Evolutionary conservation across 2,329 filamentous ascomycete species (phyloP), one percentile per base, ranked within the genome.

Genomic region (Rhytidhysteron rufulum): DNA sequence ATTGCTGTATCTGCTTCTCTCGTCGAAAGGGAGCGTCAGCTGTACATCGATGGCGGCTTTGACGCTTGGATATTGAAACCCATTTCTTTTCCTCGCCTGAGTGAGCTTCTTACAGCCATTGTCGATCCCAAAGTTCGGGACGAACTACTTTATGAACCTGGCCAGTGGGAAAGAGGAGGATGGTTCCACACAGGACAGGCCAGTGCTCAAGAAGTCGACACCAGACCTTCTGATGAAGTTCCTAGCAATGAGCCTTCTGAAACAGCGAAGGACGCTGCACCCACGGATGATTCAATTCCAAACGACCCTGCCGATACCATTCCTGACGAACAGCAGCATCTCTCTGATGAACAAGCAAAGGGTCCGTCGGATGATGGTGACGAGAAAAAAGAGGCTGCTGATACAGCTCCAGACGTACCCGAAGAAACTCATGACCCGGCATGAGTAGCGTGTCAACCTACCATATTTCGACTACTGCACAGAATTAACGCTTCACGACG

Each of bases 1-100:
- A 88, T 95, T 51, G 89, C 88, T 0, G 88, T 95, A 0, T 95
- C 88, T 0, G 88, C 89, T 6, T 91, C 87, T 1, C 69, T 95
- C 2, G 57, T 86, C 1, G 89, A 95, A 59, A 76, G 73, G 15
- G 78, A 89, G 32, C 77, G 71, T 37, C 71, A 83, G 30, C 77
- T 66, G 0, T 95, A 95, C 50, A 77, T 88, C 31, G 74, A 85
- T 32, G 81, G 82, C 5, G 89, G 89, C 0, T 95, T 95, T 50
- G 88, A 95, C 50, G 89, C 85, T 18, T 95, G 88, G 88, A 89
- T 95, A 19, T 69, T 94, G 42, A 95, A 95, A 56, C 88, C 88
- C 0, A 86, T 95, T 32, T 82, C 91, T 44, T 94, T 95, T 58
- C 79, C 81, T 50, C 77, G 88, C 7, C 71, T 95, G 0, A 80